Evolutionary conservation across 169 alveolate species (phyloP).

Genomic region (Cryptosporidium bovis): DNA sequence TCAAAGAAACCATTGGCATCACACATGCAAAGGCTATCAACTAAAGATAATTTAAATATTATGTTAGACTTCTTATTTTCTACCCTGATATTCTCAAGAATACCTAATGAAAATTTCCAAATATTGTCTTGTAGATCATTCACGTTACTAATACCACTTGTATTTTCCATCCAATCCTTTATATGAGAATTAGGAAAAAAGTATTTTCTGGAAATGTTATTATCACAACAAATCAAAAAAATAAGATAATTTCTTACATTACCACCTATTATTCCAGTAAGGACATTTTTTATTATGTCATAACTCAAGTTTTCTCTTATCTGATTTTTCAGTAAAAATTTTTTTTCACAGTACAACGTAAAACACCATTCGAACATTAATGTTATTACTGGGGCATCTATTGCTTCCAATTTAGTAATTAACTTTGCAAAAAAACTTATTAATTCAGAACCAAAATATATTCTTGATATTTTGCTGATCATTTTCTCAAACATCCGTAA

Average conservation of each 20-base stretch:
- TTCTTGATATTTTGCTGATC: constrained; percentile 54
- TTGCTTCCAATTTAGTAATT: constrained; percentile 2
- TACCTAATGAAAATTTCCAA: constrained; percentile 28
- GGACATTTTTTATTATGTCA: constrained; percentile 10
- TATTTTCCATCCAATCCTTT: constrained; percentile 23
- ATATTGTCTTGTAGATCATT: not conserved
- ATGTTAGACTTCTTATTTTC: not conserved
- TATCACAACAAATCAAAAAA: constrained; percentile 37
- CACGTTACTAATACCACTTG: not conserved
- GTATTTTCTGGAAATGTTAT: constrained; percentile 1
- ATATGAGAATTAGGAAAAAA: constrained; percentile 55
- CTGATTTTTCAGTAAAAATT: constrained; percentile 22
- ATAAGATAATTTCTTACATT: constrained; percentile 27
- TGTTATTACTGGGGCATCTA: constrained; percentile 43
- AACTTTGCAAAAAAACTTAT: constrained; percentile 27
- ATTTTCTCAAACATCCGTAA: constrained; percentile 60
- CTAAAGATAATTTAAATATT: not conserved
- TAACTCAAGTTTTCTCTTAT: constrained; percentile 29
- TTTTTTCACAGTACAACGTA: constrained; percentile 20
- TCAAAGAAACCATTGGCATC: constrained; percentile 11
- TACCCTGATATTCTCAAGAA: constrained; percentile 6
- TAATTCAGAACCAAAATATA: constrained; percentile 14
- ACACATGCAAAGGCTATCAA: constrained; percentile 23
- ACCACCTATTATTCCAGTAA: constrained; percentile 29
- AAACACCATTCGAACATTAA: constrained; percentile 70